These are phyloP conservation scores for Colletotrichum sp. DNA, from an alignment of 2,329 filamentous ascomycete species.

Conservation along the genomic window DNA sequence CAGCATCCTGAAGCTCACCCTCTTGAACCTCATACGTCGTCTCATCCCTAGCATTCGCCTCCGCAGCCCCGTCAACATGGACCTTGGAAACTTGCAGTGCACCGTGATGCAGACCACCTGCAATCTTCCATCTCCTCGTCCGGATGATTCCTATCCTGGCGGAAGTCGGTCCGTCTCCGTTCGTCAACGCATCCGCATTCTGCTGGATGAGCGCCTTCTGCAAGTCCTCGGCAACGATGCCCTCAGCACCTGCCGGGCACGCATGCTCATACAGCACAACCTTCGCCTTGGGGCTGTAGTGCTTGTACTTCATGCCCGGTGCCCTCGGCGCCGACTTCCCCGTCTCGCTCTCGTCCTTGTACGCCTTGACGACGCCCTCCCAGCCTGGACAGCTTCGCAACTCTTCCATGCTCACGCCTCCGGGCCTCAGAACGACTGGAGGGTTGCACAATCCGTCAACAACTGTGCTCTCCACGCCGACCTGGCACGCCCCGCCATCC, in stretches of 20 bases:
- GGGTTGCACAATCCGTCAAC: conserved; percentile 87
- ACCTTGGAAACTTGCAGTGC: conserved; percentile 32
- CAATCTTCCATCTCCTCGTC: conserved; percentile 57
- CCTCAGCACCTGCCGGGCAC: conserved; percentile 36
- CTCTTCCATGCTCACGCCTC: conserved; percentile 84
- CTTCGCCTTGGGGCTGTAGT: conserved; percentile 90
- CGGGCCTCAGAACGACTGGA: conserved; percentile 83
- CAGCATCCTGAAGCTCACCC: conserved; percentile 39
- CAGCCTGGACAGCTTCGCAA: conserved; percentile 78
- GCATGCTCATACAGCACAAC: conserved; percentile 80
- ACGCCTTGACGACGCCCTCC: conserved; percentile 78
- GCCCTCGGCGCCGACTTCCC: conserved; percentile 74
- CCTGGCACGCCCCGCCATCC: conserved; percentile 83
- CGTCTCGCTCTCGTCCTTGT: conserved; percentile 75
- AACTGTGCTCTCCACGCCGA: conserved; percentile 96
- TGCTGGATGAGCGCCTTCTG: conserved; percentile 23
- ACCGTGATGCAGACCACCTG: conserved; percentile 42
- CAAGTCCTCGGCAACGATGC: conserved; percentile 40
- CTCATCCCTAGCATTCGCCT: conserved; percentile 28
- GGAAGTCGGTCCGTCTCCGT: conserved; percentile 23
- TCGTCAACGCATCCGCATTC: conserved; percentile 16
- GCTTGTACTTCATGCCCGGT: conserved; percentile 98
- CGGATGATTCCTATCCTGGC: conserved; percentile 57
- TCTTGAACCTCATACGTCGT: conserved; percentile 45
- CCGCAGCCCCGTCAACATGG: conserved; percentile 26